These are phyloP conservation scores for Paxillus rubicundulus DNA, from an alignment of 768 basidiomycete species.

Conservation along the genomic window DNA sequence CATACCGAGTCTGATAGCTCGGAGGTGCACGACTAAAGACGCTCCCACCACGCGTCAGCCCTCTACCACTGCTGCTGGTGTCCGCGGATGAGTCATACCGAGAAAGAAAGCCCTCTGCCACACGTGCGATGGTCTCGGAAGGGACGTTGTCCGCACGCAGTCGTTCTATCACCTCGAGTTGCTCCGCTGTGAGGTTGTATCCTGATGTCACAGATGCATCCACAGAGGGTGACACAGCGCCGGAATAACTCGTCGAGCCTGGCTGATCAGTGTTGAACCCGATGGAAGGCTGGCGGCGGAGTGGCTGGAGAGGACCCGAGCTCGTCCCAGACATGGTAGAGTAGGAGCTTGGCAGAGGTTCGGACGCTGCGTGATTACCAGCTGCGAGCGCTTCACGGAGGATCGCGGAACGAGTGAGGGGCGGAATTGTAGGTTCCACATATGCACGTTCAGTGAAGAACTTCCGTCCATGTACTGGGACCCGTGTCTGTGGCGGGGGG, in stretches of 20 bases:
- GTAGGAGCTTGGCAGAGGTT: background rate
- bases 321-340: slow-evolving; percentile 1
- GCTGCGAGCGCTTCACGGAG: slow-evolving; percentile 11
- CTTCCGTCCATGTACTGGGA: too few species aligned
- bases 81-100: background rate
- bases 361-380: background rate
- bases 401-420: slow-evolving; percentile 9
- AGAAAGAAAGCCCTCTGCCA: slow-evolving; percentile 10
- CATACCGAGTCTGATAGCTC: slow-evolving; percentile 17
- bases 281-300: slow-evolving; percentile 1
- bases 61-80: background rate
- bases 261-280: background rate
- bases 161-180: slow-evolving; percentile 12
- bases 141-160: slow-evolving; percentile 11
- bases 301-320: slow-evolving; percentile 2
- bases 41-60: background rate
- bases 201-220: background rate
- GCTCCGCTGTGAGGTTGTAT: slow-evolving; percentile 11
- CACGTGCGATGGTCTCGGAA: slow-evolving; percentile 12
- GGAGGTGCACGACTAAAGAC: slow-evolving; percentile 12
- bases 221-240: background rate
- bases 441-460: background rate
- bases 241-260: background rate
- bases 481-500: background rate
- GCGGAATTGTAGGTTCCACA: background rate